phyloP scores from a whole-genome alignment of 2,329 filamentous ascomycete species.

The Aureobasidium zeae region DNA sequence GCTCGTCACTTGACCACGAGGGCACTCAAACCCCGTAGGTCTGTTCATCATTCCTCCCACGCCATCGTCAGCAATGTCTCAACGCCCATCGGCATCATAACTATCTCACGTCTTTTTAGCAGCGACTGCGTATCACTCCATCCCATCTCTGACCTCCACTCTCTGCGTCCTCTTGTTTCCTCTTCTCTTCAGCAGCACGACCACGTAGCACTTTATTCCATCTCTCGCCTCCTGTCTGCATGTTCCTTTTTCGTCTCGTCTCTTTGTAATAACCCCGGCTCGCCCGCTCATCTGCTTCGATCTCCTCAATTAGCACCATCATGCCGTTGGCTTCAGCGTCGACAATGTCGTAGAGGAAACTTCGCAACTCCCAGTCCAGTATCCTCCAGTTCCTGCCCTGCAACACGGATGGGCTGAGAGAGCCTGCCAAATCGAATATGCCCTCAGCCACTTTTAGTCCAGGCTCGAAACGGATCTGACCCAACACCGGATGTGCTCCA shows the following conservation, averaged over 20 bases:
- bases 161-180: no score
- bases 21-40: no score
- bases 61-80: no score
- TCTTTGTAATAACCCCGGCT: background rate
- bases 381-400: background rate
- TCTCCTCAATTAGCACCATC: background rate
- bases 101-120: no score
- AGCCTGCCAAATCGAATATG: background rate
- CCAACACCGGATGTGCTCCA: background rate
- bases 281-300: background rate
- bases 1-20: no score
- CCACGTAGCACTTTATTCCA: constrained; percentile 1
- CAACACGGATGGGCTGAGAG: no score
- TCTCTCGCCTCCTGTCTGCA: background rate
- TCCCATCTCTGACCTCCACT: no score
- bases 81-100: no score
- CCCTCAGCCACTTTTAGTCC: background rate
- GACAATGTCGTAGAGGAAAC: background rate
- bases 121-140: no score
- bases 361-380: background rate
- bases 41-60: no score
- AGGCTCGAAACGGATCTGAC: background rate
- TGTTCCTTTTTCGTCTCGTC: background rate
- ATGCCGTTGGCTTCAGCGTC: background rate
- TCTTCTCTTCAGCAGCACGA: background rate